Conservation (phyloP, 1,284 basidiomycete species). For the Trametes versicolor region DNA sequence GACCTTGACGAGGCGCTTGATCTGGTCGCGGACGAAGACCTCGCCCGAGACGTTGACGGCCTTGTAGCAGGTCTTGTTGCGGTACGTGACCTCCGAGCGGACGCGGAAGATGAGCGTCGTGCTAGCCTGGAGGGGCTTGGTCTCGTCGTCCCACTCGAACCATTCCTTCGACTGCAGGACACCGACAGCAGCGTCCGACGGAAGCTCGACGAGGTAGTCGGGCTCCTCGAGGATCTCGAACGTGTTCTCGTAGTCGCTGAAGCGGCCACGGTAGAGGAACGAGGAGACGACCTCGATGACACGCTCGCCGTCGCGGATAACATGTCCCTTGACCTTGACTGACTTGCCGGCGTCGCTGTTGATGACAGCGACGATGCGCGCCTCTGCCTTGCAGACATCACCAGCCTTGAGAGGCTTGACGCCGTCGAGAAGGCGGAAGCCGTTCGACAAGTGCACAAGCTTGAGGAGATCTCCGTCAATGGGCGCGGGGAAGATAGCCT, state of each 20-base stretch:
- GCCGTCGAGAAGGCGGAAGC: slow-evolving; percentile 89
- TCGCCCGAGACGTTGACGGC: slow-evolving; percentile 87
- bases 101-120: slow-evolving; percentile 91
- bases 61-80: slow-evolving; percentile 89
- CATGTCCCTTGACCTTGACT: slow-evolving; percentile 91
- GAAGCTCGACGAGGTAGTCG: slow-evolving; percentile 85
- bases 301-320: slow-evolving; percentile 78
- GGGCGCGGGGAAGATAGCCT: slow-evolving; percentile 91
- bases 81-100: slow-evolving; percentile 88
- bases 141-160: slow-evolving; percentile 95
- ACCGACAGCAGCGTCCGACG: slow-evolving; percentile 85
- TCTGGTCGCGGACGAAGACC: slow-evolving; percentile 86
- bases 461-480: slow-evolving; percentile 95
- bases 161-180: slow-evolving; percentile 97
- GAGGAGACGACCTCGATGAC: slow-evolving; percentile 95
- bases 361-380: slow-evolving; percentile 88
- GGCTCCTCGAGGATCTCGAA: slow-evolving; percentile 93
- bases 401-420: slow-evolving; percentile 83
- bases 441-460: slow-evolving; percentile 96
- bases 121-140: slow-evolving; percentile 81
- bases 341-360: slow-evolving; percentile 95
- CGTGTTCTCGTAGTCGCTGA: slow-evolving; percentile 94
- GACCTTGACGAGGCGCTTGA: slow-evolving; percentile 89
- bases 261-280: slow-evolving; percentile 97
- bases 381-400: slow-evolving; percentile 92